Base-by-base conservation (phyloP, 1,284 basidiomycete genomes). In the Rhizopogon parksii region DNA sequence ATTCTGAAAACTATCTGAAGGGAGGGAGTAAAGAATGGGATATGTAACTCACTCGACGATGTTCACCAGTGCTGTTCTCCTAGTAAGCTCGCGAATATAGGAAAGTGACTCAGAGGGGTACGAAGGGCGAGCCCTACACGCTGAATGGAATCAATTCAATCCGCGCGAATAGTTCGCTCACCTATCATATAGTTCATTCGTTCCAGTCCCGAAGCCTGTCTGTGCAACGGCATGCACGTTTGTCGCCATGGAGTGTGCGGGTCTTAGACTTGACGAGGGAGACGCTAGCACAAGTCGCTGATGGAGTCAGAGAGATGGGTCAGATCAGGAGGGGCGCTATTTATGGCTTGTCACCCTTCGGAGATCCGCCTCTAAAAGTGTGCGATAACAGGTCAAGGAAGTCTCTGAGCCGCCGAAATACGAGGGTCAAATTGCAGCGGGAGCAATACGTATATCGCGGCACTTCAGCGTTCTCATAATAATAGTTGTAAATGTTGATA, bases 111-210 rank as follows among this genome's bases (percentile, higher is more conserved):
- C 63, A 4, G 75, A 56, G 51, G 80, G 83, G 65, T 88, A 88
- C 2, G 83, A 80, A 2, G 85, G 85, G 6, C 85, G 77, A 19
- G 76, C 78, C 46, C 83, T 82, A 37, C 34, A 25, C 49, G 9
- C 36, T 53, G 24, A 58, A 21, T 46, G 43, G 30, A 17, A 19
- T 40, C 51, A 15, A 36, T 38, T 14, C 36, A 42, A 36, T 38
- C 27, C 40, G 47, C 46, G 38, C 27, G 39, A 46, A 24, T 3
- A 43, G 24, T 59, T 32, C 47, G 27, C 46, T 14, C 1, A 82
- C 83, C 76, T 73, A 60, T 88, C 81, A 57, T 88, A 88, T 6
- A 83, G 71, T 40, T 84, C 82, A 59, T 84, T 86, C 1, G 82
- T 85, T 2, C 82, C 85, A 27, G 68, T 61, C 2, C 78, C 81